phyloP scores from a whole-genome alignment of 2,329 filamentous ascomycete species.

The Neoarthrinium moseri region DNA sequence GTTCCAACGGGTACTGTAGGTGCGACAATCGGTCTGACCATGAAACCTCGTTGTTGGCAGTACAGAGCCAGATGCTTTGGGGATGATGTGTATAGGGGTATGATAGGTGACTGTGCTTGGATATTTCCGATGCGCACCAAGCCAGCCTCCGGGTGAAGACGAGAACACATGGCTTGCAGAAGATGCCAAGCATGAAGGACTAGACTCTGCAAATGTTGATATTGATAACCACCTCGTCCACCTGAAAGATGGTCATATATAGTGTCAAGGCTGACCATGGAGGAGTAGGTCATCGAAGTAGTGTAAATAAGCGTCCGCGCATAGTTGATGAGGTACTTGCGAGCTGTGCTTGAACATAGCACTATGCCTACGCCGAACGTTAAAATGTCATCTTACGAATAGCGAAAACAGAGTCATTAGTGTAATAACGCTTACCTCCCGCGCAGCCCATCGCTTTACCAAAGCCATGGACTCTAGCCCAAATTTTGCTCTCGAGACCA shows the following conservation, averaged over 20 bases:
- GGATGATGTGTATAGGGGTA: slow-evolving; percentile 50
- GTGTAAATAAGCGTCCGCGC: slow-evolving; percentile 75
- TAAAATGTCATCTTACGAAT: not conserved
- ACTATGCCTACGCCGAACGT: slow-evolving; percentile 48
- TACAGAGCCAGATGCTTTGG: slow-evolving; percentile 51
- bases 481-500: slow-evolving; percentile 54
- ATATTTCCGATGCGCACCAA: not conserved
- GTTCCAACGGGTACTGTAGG: slow-evolving; percentile 57
- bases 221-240: slow-evolving; percentile 14
- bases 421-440: slow-evolving; percentile 54
- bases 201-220: slow-evolving; percentile 39
- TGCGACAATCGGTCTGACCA: slow-evolving; percentile 57
- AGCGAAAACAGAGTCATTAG: not conserved
- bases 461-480: slow-evolving; percentile 62
- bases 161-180: slow-evolving; percentile 32
- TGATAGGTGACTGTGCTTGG: slow-evolving; percentile 49
- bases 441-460: slow-evolving; percentile 67
- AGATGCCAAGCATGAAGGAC: slow-evolving; percentile 29
- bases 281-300: slow-evolving; percentile 63
- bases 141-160: not conserved
- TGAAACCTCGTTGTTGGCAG: slow-evolving; percentile 51
- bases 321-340: slow-evolving; percentile 72
- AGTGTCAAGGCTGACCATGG: slow-evolving; percentile 30
- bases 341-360: slow-evolving; percentile 57
- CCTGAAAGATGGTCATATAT: slow-evolving; percentile 25